Evolutionary conservation across 2,329 filamentous ascomycete genomes (phyloP).

Genomic region (Setomelanomma holmii): DNA sequence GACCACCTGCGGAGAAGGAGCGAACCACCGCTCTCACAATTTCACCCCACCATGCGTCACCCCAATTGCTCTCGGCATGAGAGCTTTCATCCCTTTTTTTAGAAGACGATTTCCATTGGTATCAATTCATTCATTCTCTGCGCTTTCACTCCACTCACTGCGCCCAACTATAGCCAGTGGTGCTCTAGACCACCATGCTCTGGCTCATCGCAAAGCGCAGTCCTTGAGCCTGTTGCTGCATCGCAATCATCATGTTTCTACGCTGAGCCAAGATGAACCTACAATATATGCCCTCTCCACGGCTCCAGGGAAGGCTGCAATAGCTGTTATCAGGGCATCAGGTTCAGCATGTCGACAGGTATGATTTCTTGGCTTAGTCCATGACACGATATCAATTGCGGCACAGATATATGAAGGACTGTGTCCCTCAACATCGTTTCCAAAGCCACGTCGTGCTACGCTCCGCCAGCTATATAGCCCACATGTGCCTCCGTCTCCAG

Average conservation of each 20-base stretch:
- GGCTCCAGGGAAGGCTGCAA: constrained; percentile 82
- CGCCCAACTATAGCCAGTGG: not conserved
- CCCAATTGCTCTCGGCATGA: constrained; percentile 42
- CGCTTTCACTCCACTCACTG: not conserved
- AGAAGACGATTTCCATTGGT: constrained; percentile 13
- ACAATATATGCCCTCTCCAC: constrained; percentile 96
- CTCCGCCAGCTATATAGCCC: constrained; percentile 78
- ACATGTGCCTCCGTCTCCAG: constrained; percentile 42
- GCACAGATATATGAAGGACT: constrained; percentile 69
- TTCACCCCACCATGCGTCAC: constrained; percentile 21
- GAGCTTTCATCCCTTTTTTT: constrained; percentile 33
- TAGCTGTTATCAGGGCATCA: constrained; percentile 88
- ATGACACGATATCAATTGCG: constrained; percentile 1
- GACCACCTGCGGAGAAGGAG: constrained; percentile 28
- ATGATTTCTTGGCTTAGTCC: constrained; percentile 17
- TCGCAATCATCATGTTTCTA: constrained; percentile 19
- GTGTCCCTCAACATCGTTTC: constrained; percentile 62
- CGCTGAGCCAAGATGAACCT: constrained; percentile 25
- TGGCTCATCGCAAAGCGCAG: constrained; percentile 9
- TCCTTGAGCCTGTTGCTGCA: constrained; percentile 20
- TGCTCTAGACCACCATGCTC: constrained; percentile 2
- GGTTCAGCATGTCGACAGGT: constrained; percentile 76
- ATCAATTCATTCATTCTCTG: not conserved
- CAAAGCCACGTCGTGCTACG: constrained; percentile 69
- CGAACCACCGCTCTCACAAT: constrained; percentile 20